A percentile compares a stretch with the other conserved stretches of the same genome.
These are phyloP conservation scores for Sistotremastrum suecicum DNA, from an alignment of 768 basidiomycete species.

Conservation along the genomic window DNA sequence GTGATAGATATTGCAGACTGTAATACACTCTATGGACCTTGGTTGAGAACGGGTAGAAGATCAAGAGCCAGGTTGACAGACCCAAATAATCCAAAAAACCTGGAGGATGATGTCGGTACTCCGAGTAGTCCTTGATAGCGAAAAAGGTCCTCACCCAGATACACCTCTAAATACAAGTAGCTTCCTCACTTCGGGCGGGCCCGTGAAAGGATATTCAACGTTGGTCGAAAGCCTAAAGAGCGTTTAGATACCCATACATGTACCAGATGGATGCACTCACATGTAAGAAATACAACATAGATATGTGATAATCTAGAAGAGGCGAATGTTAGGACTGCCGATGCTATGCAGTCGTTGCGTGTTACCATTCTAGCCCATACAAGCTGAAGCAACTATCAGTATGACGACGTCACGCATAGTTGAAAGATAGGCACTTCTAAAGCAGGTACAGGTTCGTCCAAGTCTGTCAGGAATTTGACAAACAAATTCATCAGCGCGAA, in stretches of 20 bases:
- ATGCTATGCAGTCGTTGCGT: background rate
- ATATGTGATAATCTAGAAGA: conserved; percentile 33
- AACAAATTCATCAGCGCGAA: conserved; percentile 45
- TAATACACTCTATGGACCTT: conserved; percentile 30
- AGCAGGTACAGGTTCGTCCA: conserved; percentile 44
- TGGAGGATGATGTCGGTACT: conserved; percentile 12
- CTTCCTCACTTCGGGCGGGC: conserved; percentile 52
- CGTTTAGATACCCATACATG: conserved; percentile 1
- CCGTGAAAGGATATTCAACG: conserved; percentile 45
- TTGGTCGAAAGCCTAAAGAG: conserved; percentile 21
- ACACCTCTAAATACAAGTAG: conserved; percentile 46
- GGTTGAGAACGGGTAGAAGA: no score
- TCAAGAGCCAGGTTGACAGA: no score
- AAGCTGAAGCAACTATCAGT: conserved; percentile 19
- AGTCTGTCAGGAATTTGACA: conserved; percentile 45
- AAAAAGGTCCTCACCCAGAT: conserved; percentile 32
- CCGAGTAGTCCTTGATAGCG: background rate
- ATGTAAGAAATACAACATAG: conserved; percentile 37
- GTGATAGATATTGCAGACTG: conserved; percentile 57
- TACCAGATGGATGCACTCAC: conserved; percentile 14
- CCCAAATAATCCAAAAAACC: conserved; percentile 60
- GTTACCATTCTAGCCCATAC: conserved; percentile 45
- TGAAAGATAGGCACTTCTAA: conserved; percentile 29
- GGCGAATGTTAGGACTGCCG: background rate
- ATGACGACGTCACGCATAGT: background rate